A percentile compares a stretch with the other conserved stretches of the same genome.
Evolutionary conservation across 768 basidiomycete species (phyloP).

Genomic region (Agrocybe chaxingu): DNA sequence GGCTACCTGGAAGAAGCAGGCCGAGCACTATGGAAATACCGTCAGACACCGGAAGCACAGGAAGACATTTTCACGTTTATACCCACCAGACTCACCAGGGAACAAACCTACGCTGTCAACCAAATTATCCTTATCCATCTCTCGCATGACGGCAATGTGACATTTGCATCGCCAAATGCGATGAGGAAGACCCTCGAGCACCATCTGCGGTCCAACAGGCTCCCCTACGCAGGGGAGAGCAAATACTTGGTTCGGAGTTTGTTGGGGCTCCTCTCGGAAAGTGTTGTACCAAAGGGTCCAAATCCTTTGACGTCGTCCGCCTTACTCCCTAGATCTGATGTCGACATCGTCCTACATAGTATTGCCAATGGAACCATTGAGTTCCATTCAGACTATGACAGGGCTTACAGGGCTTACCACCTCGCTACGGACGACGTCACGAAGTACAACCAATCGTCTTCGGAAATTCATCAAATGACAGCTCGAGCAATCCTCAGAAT

Average conservation of each 20-base stretch:
- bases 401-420: constrained; percentile 1
- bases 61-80: constrained; percentile 18
- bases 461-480: constrained; percentile 4
- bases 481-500: neutral
- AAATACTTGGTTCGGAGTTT: constrained; percentile 2
- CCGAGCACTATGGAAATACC: neutral
- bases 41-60: constrained; percentile 5
- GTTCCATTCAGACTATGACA: constrained; percentile 5
- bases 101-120: constrained; percentile 16
- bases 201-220: neutral
- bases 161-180: constrained; percentile 12
- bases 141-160: constrained; percentile 9
- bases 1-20: neutral
- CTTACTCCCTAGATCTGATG: neutral
- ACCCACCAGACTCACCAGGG: constrained; percentile 18
- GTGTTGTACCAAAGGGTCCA: no score
- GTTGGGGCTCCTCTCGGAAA: neutral
- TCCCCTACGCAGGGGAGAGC: neutral
- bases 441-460: neutral
- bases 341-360: constrained; percentile 1
- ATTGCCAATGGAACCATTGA: constrained; percentile 2
- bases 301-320: neutral
- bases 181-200: constrained; percentile 5
- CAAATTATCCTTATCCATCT: constrained; percentile 13
- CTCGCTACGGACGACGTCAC: constrained; percentile 1